A percentile compares a stretch with the other conserved stretches of the same genome.
phyloP scores from a whole-genome alignment of 371 early-diverging fungal genomes.

The Rhizopus stolonifer region DNA sequence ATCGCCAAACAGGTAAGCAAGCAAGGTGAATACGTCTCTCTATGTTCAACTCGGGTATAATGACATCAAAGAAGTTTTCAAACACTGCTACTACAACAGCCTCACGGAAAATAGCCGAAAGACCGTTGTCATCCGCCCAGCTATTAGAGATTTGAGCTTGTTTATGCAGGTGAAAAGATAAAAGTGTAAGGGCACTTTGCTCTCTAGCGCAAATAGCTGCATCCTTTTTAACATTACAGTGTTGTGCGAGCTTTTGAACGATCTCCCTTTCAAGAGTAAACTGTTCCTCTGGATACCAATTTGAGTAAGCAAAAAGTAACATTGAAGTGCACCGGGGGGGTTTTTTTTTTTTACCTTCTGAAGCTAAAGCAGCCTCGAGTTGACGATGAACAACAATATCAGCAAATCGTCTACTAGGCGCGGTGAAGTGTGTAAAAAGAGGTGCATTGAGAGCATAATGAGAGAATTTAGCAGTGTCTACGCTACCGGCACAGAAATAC shows the following conservation, averaged over 20 bases:
- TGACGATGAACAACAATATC: slow-evolving; percentile 93
- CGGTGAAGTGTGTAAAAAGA: slow-evolving; percentile 86
- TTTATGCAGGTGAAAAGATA: slow-evolving; percentile 48
- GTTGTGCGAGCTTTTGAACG: slow-evolving; percentile 52
- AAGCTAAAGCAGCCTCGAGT: slow-evolving; percentile 32
- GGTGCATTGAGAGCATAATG: slow-evolving; percentile 77
- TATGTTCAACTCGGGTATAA: slow-evolving; percentile 58
- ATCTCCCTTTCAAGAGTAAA: slow-evolving; percentile 47
- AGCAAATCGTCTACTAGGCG: slow-evolving; percentile 92
- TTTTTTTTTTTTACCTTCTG: slow-evolving; percentile 1
- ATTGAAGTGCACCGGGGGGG: too few species aligned
- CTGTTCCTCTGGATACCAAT: slow-evolving; percentile 29
- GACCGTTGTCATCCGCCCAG: slow-evolving; percentile 17
- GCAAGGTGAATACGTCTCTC: slow-evolving; percentile 51
- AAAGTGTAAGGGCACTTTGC: slow-evolving; percentile 60
- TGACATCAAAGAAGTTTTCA: slow-evolving; percentile 56
- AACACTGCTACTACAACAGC: slow-evolving; percentile 40
- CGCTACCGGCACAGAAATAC: slow-evolving; percentile 82
- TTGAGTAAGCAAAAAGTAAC: slow-evolving; percentile 18
- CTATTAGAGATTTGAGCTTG: slow-evolving; percentile 4
- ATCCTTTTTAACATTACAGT: slow-evolving; percentile 72
- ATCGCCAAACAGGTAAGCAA: slow-evolving; percentile 35
- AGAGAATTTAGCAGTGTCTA: slow-evolving; percentile 54
- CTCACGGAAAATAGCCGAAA: slow-evolving; percentile 28
- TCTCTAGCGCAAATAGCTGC: slow-evolving; percentile 70